Evolutionary conservation across 1,139 yeast genomes (phyloP).

Genomic region (Yamadazyma membranifaciens): DNA sequence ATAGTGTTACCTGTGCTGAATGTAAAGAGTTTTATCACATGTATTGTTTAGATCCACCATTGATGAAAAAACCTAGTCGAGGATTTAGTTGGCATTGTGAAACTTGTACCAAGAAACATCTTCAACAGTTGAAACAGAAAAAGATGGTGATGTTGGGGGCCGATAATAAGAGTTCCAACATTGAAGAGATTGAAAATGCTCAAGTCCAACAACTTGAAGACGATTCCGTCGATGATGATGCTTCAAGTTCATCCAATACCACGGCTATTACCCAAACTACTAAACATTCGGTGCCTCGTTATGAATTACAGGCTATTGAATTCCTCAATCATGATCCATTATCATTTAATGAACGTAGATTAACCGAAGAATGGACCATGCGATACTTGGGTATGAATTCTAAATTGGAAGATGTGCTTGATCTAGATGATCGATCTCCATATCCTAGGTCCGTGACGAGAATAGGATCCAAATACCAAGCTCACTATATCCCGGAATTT

Average conservation of each 20-base stretch:
- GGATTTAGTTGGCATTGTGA: conserved; percentile 97
- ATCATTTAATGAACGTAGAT: conserved; percentile 47
- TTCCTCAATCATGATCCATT: conserved; percentile 48
- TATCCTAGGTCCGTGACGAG: conserved; percentile 82
- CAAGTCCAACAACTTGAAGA: not conserved
- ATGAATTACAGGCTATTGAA: conserved; percentile 58
- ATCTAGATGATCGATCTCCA: conserved; percentile 70
- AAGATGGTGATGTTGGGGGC: conserved; percentile 41
- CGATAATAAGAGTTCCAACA: conserved; percentile 42
- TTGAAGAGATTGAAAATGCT: conserved; percentile 6
- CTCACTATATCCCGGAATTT: conserved; percentile 65
- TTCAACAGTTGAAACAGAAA: conserved; percentile 27
- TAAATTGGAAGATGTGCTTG: conserved; percentile 74
- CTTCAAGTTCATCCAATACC: conserved; percentile 1
- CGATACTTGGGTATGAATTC: conserved; percentile 80
- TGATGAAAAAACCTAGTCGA: conserved; percentile 73
- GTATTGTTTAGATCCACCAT: conserved; percentile 85
- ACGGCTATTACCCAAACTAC: conserved; percentile 11
- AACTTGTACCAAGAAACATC: conserved; percentile 54
- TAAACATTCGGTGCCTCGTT: conserved; percentile 37
- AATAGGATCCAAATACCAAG: conserved; percentile 74
- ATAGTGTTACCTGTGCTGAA: conserved; percentile 80
- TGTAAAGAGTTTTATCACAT: conserved; percentile 74
- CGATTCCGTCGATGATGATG: not conserved
- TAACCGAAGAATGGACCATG: conserved; percentile 74